These are phyloP conservation scores for Stachybotrys chartarum DNA, from an alignment of 2,329 filamentous ascomycete species.

Conservation along the genomic window DNA sequence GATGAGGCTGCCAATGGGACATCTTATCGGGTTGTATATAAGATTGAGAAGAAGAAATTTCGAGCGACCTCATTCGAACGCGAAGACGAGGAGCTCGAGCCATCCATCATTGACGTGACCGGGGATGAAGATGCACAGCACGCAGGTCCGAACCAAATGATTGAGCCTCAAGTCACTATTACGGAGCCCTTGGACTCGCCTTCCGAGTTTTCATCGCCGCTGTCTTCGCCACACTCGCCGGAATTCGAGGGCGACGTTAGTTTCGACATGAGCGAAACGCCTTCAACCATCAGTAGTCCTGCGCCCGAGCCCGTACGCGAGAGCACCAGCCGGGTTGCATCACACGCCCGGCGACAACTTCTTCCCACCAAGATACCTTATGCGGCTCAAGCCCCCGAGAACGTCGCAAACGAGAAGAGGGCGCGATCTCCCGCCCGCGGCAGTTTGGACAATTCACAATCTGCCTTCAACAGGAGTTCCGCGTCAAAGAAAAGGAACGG, in stretches of 20 bases:
- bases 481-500: conserved; percentile 20
- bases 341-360: not conserved
- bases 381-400: not conserved
- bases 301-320: no score
- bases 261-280: no score
- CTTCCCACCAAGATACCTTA: not conserved
- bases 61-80: conserved; percentile 31
- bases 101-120: conserved; percentile 17
- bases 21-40: conserved; percentile 52
- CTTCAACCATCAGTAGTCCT: no score
- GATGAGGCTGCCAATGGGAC: conserved; percentile 16
- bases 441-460: conserved; percentile 8
- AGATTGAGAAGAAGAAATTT: conserved; percentile 45
- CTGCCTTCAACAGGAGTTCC: conserved; percentile 6
- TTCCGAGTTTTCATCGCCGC: not conserved
- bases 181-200: not conserved
- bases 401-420: conserved; percentile 38
- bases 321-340: no score
- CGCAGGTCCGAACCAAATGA: not conserved
- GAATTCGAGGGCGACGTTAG: no score
- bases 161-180: not conserved
- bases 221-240: not conserved
- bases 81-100: conserved; percentile 18
- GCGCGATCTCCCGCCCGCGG: conserved; percentile 26
- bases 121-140: not conserved